Evolutionary conservation across 2,329 filamentous ascomycete genomes (phyloP), one percentile per base, ranked within the genome.

Genomic region (Colletotrichum gloeosporioides): DNA sequence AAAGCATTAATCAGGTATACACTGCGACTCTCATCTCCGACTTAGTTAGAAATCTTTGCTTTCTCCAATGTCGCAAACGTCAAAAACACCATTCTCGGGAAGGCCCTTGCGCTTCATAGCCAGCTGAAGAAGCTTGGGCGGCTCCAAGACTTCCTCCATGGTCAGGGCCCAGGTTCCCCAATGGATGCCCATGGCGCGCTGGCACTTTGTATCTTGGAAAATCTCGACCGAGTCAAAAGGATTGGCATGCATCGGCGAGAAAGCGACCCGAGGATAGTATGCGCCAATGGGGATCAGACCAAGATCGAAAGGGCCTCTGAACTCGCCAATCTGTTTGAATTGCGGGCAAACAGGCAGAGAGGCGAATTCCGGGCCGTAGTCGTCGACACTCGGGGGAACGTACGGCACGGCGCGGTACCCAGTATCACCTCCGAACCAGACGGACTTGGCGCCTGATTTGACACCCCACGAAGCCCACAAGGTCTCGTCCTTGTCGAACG

Each of bases 201-300:
- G 89, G 87, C 96, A 98, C 79, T 90, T 90, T 1, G 95, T 98
- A 80, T 98, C 96, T 8, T 88, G 84, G 84, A 98, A 98, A 79
- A 99, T 98, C 80, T 97, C 95, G 49, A 98, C 96, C 1, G 93
- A 91, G 82, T 99, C 96, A 79, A 92, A 93, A 0, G 96, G 96
- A 82, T 98, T 95, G 9, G 95, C 94, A 83, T 99, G 96, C 90
- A 98, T 93, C 25, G 92, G 87, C 63, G 93, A 95, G 88, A 97
- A 96, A 77, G 97, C 83, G 73, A 84, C 85, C 29, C 95, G 89
- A 1, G 94, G 95, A 75, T 91, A 88, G 84, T 98, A 98, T 3
- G 96, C 96, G 69, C 96, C 96, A 79, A 99, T 98, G 53, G 96
- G 96, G 78, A 99, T 97, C 71, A 98, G 86, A 1, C 96, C 96